Conservation (phyloP, 2,329 filamentous ascomycete genomes). For the Fusarium sterilihyphosum region DNA sequence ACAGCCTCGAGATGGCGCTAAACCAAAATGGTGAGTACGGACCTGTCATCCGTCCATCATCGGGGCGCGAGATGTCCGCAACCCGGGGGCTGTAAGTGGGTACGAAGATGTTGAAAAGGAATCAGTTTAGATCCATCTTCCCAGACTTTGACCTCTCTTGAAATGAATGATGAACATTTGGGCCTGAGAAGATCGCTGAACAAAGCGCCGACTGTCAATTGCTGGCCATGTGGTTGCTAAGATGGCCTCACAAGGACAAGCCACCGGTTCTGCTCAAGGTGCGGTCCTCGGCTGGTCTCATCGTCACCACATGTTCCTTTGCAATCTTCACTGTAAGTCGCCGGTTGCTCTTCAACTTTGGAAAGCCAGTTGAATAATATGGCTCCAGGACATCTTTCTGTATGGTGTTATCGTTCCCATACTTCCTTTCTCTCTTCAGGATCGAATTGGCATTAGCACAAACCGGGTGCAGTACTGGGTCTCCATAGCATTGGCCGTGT, state of each 20-base stretch:
- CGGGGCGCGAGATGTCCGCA: constrained; percentile 25
- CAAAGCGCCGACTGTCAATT: background rate
- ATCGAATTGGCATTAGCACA: constrained; percentile 39
- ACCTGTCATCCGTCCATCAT: constrained; percentile 11
- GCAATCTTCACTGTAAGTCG: constrained; percentile 48
- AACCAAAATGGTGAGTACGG: constrained; percentile 15
- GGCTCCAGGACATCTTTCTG: constrained; percentile 49
- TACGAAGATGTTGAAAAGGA: constrained; percentile 15
- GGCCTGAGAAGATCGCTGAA: background rate
- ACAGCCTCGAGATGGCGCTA: constrained; percentile 15
- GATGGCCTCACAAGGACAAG: constrained; percentile 31
- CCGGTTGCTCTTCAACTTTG: background rate
- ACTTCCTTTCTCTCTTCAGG: constrained; percentile 45
- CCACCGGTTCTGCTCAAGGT: constrained; percentile 43
- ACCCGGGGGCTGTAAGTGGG: constrained; percentile 17
- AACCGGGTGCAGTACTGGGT: constrained; percentile 49
- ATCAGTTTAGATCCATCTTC: constrained; percentile 1
- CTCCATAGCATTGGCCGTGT: constrained; percentile 49
- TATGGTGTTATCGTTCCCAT: constrained; percentile 50
- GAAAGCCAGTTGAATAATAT: background rate
- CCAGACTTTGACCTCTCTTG: background rate
- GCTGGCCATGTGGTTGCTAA: constrained; percentile 26
- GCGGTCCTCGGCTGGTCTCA: constrained; percentile 47
- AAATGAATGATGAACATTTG: background rate
- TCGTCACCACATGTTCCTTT: constrained; percentile 47